A percentile compares a stretch with the other conserved stretches of the same genome.
Evolutionary conservation across 2,329 filamentous ascomycete species (phyloP).

Genomic region (Trichophyton mentagrophytes): DNA sequence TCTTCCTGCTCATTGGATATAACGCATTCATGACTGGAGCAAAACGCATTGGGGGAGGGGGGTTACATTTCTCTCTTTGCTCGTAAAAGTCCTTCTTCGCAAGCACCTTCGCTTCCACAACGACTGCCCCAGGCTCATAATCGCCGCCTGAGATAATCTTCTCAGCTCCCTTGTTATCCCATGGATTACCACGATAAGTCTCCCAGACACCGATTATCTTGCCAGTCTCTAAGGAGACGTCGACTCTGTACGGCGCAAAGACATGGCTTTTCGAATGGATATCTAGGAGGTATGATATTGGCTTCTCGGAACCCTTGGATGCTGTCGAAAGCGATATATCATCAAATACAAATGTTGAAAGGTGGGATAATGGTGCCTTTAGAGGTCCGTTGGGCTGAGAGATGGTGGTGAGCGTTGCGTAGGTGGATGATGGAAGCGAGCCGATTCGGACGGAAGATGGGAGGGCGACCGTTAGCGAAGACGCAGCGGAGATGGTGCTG

Average conservation of each 20-base stretch:
- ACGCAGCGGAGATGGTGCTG: constrained; percentile 11
- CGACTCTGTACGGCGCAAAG: constrained; percentile 70
- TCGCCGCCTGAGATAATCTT: constrained; percentile 27
- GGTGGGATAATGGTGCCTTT: constrained; percentile 51
- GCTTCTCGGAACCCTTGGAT: constrained; percentile 16
- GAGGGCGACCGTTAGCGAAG: constrained; percentile 27
- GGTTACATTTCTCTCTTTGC: constrained; percentile 60
- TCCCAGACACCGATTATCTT: constrained; percentile 57
- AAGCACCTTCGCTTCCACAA: constrained; percentile 50
- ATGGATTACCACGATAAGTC: constrained; percentile 79
- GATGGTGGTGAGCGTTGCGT: constrained; percentile 39
- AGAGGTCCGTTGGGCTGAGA: constrained; percentile 38
- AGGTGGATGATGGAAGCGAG: constrained; percentile 33
- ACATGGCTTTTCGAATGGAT: constrained; percentile 60
- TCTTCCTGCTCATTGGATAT: not conserved
- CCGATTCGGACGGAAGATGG: constrained; percentile 34
- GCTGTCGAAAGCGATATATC: constrained; percentile 42
- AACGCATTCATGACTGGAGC: too few relatives aligned
- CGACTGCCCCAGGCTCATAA: constrained; percentile 29
- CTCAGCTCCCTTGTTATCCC: constrained; percentile 62
- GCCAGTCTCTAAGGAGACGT: constrained; percentile 36
- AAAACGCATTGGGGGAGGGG: not conserved
- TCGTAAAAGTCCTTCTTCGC: constrained; percentile 63
- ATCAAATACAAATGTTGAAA: constrained; percentile 62
- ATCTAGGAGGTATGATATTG: constrained; percentile 61